Evolutionary conservation across 2,329 filamentous ascomycete species (phyloP), one percentile per base, ranked within the genome.

Genomic region (Hypoxylon sp.): DNA sequence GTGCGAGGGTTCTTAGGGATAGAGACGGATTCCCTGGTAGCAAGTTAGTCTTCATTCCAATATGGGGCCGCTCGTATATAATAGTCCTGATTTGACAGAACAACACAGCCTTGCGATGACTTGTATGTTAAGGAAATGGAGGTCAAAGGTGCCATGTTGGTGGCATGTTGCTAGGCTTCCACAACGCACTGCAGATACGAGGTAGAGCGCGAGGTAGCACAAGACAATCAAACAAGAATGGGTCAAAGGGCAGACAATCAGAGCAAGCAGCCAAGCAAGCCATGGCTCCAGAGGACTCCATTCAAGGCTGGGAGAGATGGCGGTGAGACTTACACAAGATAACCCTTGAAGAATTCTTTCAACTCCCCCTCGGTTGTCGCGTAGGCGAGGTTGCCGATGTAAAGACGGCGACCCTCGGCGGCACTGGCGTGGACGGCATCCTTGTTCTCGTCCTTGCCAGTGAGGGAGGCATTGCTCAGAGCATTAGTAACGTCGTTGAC

Each of bases 291-390:
- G n/a, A n/a, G n/a, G n/a, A n/a, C n/a, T n/a, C n/a, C n/a, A n/a
- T n/a, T n/a, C 17, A 31, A 4, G 21, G 23, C 21, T 31, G 27
- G 35, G 27, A 49, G 15, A 11, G 2, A 18, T 35, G 10, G 15
- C 31, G 15, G 31, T 35, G 31, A 35, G 59, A 91, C 94, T 86
- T 87, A 99, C 95, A 99, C 92, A 84, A 95, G 90, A 86, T 97
- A 98, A 81, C 89, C 91, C 86, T 95, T 94, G 90, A 99, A 99
- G 87, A 99, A 99, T 73, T 95, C 91, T 86, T 96, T 97, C 87
- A 99, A 92, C 89, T 97, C 92, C 89, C 91, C 95, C 91, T 98
- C 95, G 79, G 92, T 97, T 88, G 95, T 98, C 89, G 94, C 93
- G 81, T 99, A 99, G 75, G 95, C 95, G 88, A 99, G 91, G 86